phyloP scores from a whole-genome alignment of 2,329 filamentous ascomycete species.

The Diaporthe ilicicola region DNA sequence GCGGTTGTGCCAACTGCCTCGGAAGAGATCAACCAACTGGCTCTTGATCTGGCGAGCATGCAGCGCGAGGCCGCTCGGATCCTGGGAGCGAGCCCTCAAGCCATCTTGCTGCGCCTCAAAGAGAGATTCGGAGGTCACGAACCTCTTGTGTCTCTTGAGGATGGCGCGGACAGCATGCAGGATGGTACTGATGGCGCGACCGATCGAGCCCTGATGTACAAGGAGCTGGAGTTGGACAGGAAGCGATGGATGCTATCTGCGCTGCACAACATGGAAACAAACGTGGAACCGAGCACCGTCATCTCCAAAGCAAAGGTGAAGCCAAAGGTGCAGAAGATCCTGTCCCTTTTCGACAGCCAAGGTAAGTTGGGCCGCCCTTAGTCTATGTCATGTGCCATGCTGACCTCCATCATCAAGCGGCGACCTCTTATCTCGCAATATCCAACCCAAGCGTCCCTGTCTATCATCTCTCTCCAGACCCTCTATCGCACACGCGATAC shows the following conservation, averaged over 20 bases:
- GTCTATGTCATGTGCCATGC: slow-evolving; percentile 36
- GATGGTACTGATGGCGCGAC: slow-evolving; percentile 28
- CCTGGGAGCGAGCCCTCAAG: slow-evolving; percentile 59
- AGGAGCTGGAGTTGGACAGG: slow-evolving; percentile 56
- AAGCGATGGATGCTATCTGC: slow-evolving; percentile 47
- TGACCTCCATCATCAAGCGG: slow-evolving; percentile 46
- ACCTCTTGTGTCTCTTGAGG: no score
- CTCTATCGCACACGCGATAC: slow-evolving; percentile 48
- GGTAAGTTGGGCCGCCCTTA: slow-evolving; percentile 49
- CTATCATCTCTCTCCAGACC: slow-evolving; percentile 55
- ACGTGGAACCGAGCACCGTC: slow-evolving; percentile 34
- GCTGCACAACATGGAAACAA: slow-evolving; percentile 56
- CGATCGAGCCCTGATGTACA: slow-evolving; percentile 56
- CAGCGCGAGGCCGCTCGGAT: slow-evolving; percentile 64
- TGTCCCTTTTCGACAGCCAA: slow-evolving; percentile 61
- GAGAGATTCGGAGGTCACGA: slow-evolving; percentile 53
- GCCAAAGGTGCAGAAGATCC: slow-evolving; percentile 45
- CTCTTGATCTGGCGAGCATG: slow-evolving; percentile 48
- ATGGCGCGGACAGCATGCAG: not conserved
- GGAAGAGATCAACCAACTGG: slow-evolving; percentile 37
- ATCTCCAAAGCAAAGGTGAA: slow-evolving; percentile 31
- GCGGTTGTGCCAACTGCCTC: slow-evolving; percentile 2
- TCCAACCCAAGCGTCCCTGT: slow-evolving; percentile 50
- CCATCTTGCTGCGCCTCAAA: slow-evolving; percentile 63
- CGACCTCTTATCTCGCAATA: slow-evolving; percentile 58